Conservation (phyloP, 1,139 yeast species). For the Pichia sp. region DNA sequence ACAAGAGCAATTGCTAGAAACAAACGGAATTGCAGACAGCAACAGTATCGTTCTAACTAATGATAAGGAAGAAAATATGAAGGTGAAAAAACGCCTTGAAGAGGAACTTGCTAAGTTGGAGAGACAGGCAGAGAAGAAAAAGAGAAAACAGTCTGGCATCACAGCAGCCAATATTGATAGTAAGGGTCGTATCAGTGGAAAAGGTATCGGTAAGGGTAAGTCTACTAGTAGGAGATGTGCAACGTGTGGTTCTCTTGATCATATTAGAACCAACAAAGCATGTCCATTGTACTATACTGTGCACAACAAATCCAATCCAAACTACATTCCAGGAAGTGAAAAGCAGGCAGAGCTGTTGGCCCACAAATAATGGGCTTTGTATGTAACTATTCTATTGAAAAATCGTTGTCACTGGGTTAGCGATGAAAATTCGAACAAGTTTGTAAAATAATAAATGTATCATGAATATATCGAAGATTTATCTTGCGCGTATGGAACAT, state of each 20-base stretch:
- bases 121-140: conserved; percentile 60
- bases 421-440: not conserved
- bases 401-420: not conserved
- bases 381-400: not conserved
- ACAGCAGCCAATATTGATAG: conserved; percentile 48
- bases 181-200: conserved; percentile 44
- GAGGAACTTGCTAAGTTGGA: conserved; percentile 82
- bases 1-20: conserved; percentile 60
- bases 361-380: not conserved
- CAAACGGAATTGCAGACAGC: conserved; percentile 34
- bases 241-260: conserved; percentile 94
- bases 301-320: conserved; percentile 33
- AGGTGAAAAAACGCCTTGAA: conserved; percentile 73
- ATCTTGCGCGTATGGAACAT: not conserved
- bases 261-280: conserved; percentile 81
- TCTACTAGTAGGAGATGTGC: conserved; percentile 85
- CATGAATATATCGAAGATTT: not conserved
- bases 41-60: conserved; percentile 76
- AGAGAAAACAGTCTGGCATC: conserved; percentile 36
- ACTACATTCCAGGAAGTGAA: conserved; percentile 31
- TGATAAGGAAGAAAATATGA: conserved; percentile 78
- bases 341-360: conserved; percentile 22
- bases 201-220: conserved; percentile 70
- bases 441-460: not conserved
- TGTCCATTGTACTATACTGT: conserved; percentile 71